phyloP scores from a whole-genome alignment of 768 basidiomycete genomes.

The Tulasnella calospora region DNA sequence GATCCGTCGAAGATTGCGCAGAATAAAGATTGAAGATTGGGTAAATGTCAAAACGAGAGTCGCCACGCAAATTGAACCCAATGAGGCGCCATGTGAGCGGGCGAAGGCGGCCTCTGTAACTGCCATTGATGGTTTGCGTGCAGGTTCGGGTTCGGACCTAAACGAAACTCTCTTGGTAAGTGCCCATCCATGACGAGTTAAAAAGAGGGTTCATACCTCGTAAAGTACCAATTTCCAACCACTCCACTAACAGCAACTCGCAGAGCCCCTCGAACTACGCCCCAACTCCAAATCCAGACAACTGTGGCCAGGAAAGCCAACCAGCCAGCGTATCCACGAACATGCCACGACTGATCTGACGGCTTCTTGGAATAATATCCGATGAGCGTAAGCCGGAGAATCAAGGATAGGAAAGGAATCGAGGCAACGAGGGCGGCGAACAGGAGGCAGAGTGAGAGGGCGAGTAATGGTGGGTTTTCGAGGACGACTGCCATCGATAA shows the following conservation, averaged over 20 bases:
- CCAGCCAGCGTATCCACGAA: constrained; percentile 66
- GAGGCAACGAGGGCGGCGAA: constrained; percentile 60
- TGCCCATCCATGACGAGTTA: constrained; percentile 7
- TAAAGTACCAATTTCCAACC: constrained; percentile 89
- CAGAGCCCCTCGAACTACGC: constrained; percentile 71
- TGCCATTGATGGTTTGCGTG: constrained; percentile 36
- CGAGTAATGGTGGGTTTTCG: constrained; percentile 66
- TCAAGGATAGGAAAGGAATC: constrained; percentile 72
- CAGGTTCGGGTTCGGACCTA: constrained; percentile 2
- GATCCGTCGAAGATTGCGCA: constrained; percentile 26
- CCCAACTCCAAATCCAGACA: constrained; percentile 71
- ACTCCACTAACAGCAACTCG: constrained; percentile 74
- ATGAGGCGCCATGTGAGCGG: constrained; percentile 72
- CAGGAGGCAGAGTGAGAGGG: constrained; percentile 68
- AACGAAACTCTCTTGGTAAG: constrained; percentile 15
- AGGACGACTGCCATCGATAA: constrained; percentile 68
- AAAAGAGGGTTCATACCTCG: constrained; percentile 44
- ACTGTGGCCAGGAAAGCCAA: constrained; percentile 52
- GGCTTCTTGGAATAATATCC: constrained; percentile 50
- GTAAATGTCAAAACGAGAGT: constrained; percentile 70
- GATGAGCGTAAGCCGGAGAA: constrained; percentile 70
- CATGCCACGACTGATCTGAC: constrained; percentile 51
- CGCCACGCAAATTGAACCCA: constrained; percentile 74
- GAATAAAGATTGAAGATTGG: constrained; percentile 17
- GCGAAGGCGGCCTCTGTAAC: constrained; percentile 71